Base-by-base conservation (phyloP, 176 grass and related monocot species). In the Chrysopogon serrulatus region DNA sequence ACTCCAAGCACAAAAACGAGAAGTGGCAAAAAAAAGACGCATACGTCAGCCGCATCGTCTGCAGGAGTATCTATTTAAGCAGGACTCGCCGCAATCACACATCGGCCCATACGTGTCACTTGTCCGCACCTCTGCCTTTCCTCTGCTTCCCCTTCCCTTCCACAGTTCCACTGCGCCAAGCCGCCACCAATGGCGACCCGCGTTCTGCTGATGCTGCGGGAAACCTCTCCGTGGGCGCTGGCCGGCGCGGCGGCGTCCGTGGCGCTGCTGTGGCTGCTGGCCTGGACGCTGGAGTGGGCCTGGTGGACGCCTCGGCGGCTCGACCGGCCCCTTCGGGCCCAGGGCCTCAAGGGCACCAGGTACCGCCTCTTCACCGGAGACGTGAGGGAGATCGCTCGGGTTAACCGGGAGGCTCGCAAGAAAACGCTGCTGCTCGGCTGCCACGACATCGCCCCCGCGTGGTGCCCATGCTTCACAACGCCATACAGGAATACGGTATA, bases 271-370 rank as follows among this genome's bases (percentile, higher is more conserved):
- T 79, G 86, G 90, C 78, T 80, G n/a, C 71, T 39, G 37, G 40
- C 13, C 10, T 77, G 33, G 80, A 81, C 37, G 57, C 21, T 86
- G 63, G 73, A 86, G 47, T 92, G 90, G 90, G 65, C 65, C 3
- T 92, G 83, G 90, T 79, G 83, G 83, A 92, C 83, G 79, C 90
- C 87, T 47, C 69, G 79, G 74, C 87, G 79, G 60, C 83, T 92
- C 57, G 90, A 76, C 3, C 44, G 36, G 13, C 43, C 60, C n/a
- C 78, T 89, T 4, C 78, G 78, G 27, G 76, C 67, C n/a, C 86
- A 92, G 80, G 87, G 90, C 24, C 72, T 92, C 26, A 51, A 71
- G 37, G 90, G 90, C 61, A 89, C 56, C 13, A 40, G 53, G 65
- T 92, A 92, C 79, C 73, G 79, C 61, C 56, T 86, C 68, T 62